Evolutionary conservation across 2,329 filamentous ascomycete species (phyloP), one percentile per base, ranked within the genome.

Genomic region (Harringtonia lauricola): DNA sequence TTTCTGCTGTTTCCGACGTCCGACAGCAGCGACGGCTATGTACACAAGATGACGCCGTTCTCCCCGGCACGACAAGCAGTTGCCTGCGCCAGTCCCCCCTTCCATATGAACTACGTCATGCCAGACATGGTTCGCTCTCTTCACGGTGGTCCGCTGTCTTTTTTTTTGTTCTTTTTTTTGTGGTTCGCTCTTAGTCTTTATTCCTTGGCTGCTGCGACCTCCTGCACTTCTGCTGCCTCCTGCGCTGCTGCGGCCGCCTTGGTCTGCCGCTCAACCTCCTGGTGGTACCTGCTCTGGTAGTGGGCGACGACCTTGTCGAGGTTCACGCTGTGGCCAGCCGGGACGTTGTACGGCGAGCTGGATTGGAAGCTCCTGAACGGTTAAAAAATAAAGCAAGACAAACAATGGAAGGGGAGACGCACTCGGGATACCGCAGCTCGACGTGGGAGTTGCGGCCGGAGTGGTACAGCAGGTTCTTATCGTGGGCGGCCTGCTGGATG

Each of bases 361-460:
- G 65, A 63, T 51, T 68, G 59, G 43, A 79, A 59, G 19, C 69
- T 60, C 57, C 74, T 78, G 46, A 18, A 3, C 3, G 7, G 30
- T 28, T 10, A 39, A n/a, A n/a, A n/a, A n/a, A n/a, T n/a, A n/a
- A n/a, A n/a, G n/a, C n/a, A n/a, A n/a, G n/a, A n/a, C n/a, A n/a
- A n/a, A n/a, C n/a, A n/a, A n/a, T n/a, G 18, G n/a, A 21, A 8
- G 19, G 15, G n/a, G 13, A 18, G 6, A 71, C 73, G 49, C 67
- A 79, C 75, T 79, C 75, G 36, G 74, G 74, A 50, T 61, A 75
- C 51, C 68, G 66, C 51, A 78, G 64, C 49, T 78, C 72, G 52
- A 73, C 60, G 51, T 65, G 65, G 50, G 55, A 57, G 57, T 65
- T 66, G 56, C 64, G 65, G 52, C 61, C 59, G 43, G 59, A 61